A percentile compares a stretch with the other conserved stretches of the same genome.
Conservation (phyloP, 306 rosid species). For the Dryas drummondii region DNA sequence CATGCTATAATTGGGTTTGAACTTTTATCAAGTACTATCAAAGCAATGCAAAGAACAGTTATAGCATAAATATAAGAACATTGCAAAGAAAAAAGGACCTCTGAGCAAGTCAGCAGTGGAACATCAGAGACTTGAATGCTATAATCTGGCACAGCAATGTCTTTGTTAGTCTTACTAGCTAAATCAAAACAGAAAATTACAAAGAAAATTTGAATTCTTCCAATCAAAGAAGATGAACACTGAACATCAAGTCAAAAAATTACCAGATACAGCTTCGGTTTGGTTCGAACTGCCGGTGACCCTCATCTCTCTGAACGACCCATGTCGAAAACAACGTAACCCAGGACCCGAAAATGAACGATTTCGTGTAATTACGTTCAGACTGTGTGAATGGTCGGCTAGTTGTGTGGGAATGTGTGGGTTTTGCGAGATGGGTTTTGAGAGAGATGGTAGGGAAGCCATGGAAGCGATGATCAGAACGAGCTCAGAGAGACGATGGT, state of each 20-base stretch:
- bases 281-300: conserved; percentile 29
- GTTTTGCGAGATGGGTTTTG: conserved; percentile 25
- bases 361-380: conserved; percentile 13
- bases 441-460: conserved; percentile 38
- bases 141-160: conserved; percentile 41
- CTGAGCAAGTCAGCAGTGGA: conserved; percentile 52
- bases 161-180: neutral
- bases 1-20: neutral
- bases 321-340: conserved; percentile 22
- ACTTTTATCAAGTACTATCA: neutral
- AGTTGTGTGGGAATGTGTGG: neutral
- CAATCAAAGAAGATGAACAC: neutral
- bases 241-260: conserved; percentile 3
- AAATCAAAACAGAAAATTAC: neutral
- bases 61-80: neutral
- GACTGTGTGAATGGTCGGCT: conserved; percentile 1
- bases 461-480: conserved; percentile 23
- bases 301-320: conserved; percentile 9
- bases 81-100: conserved; percentile 42
- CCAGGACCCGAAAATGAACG: conserved; percentile 8
- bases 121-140: conserved; percentile 35
- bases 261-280: conserved; percentile 33
- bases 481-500: neutral
- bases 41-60: neutral
- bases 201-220: neutral